These are phyloP conservation scores for Oryza coarctata DNA, from an alignment of 176 grass and related monocot species.

Conservation along the genomic window DNA sequence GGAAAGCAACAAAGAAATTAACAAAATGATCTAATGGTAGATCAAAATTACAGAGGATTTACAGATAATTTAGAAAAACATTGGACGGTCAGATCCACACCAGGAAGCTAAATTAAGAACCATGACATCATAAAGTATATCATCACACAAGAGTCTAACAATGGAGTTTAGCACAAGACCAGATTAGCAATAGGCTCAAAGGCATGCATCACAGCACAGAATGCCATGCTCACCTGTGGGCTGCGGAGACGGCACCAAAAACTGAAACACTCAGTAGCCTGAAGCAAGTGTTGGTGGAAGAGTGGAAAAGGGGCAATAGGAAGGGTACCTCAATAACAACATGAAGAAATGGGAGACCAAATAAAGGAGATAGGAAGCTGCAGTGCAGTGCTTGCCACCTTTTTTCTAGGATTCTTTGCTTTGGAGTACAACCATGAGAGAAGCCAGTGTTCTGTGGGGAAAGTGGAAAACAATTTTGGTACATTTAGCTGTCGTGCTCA, in stretches of 20 bases:
- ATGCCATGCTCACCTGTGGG: background rate
- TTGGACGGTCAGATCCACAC: background rate
- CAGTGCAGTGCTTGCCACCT: background rate
- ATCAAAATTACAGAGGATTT: background rate
- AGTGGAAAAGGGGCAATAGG: background rate
- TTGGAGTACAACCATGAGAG: background rate
- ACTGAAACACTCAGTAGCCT: background rate
- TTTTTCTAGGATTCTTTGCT: conserved; percentile 36
- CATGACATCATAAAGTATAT: background rate
- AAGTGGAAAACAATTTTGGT: background rate
- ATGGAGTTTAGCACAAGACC: background rate
- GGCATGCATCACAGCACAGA: background rate
- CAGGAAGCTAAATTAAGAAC: background rate
- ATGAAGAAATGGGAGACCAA: conserved; percentile 3
- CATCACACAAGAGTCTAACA: background rate
- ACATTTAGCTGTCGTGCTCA: conserved; percentile 13
- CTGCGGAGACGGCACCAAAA: background rate
- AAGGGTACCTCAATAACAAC: background rate
- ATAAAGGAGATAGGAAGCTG: conserved; percentile 7
- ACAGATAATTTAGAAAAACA: background rate
- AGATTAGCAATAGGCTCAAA: background rate
- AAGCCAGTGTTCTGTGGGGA: background rate
- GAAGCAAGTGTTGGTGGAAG: background rate
- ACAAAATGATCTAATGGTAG: background rate
- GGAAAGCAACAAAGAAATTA: background rate